These are phyloP conservation scores for Smallanthus sonchifolius DNA, from an alignment of 129 eudicot genomes.

Conservation along the genomic window DNA sequence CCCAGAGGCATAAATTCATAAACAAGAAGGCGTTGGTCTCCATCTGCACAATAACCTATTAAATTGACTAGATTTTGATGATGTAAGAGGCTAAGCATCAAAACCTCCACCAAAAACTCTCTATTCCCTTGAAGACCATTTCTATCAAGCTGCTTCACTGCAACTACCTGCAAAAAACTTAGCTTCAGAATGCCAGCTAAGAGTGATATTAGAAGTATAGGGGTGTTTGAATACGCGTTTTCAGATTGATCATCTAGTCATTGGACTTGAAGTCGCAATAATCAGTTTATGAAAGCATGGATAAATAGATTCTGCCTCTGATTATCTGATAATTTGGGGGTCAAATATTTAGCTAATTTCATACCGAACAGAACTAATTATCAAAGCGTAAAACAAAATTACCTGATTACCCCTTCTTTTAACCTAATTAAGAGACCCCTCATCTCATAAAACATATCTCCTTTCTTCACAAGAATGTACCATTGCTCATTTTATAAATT, in stretches of 20 bases:
- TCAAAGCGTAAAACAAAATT: not conserved
- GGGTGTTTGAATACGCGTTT: not conserved
- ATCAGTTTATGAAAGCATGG: not conserved
- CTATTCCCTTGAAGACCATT: constrained; percentile 95
- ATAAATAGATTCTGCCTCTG: not conserved
- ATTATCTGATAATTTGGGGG: not conserved
- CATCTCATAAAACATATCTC: not conserved
- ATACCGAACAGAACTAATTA: not conserved
- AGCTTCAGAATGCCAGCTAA: constrained; percentile 6
- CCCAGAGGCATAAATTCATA: constrained; percentile 96
- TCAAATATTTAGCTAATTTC: not conserved
- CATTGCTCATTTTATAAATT: not conserved
- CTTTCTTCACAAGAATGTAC: not conserved
- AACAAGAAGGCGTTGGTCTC: constrained; percentile 92
- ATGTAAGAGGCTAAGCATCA: constrained; percentile 92
- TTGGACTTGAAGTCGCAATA: not conserved
- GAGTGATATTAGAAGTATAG: not conserved
- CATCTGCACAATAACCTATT: constrained; percentile 96
- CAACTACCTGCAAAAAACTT: constrained; percentile 67
- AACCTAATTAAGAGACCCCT: not conserved
- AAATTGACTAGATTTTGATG: constrained; percentile 86
- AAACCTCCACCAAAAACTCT: constrained; percentile 92
- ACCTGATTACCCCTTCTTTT: not conserved
- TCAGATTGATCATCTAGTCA: not conserved
- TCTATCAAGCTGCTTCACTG: constrained; percentile 86